Conservation (phyloP, 768 basidiomycete genomes). For the Psilocybe tampanensis region DNA sequence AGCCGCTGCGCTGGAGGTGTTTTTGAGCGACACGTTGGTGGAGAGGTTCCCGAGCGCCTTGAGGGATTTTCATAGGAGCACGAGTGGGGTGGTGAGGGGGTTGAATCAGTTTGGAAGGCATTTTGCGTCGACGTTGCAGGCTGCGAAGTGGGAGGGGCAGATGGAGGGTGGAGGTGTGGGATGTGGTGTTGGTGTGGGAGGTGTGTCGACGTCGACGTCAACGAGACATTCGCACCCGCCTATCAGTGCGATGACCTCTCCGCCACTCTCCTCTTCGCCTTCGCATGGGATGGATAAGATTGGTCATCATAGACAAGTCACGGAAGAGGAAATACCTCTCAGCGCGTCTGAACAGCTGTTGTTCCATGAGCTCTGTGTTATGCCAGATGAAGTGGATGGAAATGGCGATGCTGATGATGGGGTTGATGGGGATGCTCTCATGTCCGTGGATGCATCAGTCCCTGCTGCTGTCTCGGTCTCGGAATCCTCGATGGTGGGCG, state of each 20-base stretch:
- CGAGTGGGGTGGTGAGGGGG: conserved; percentile 40
- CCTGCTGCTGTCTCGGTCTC: not conserved
- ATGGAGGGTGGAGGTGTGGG: conserved; percentile 2
- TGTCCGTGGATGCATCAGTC: conserved; percentile 11
- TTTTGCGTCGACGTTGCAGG: conserved; percentile 55
- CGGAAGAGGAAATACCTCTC: conserved; percentile 44
- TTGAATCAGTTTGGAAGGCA: conserved; percentile 67
- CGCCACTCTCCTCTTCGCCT: not conserved
- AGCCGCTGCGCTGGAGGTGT: conserved; percentile 53
- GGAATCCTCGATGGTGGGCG: no score
- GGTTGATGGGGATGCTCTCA: conserved; percentile 1
- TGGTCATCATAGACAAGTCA: conserved; percentile 15
- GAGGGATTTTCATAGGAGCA: conserved; percentile 56
- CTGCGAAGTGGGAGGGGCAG: conserved; percentile 25
- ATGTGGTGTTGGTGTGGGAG: not conserved
- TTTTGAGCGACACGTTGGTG: conserved; percentile 63
- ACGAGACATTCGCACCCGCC: not conserved
- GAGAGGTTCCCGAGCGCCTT: conserved; percentile 65
- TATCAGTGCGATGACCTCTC: not conserved
- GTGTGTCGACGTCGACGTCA: not conserved
- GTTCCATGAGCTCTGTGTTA: conserved; percentile 63
- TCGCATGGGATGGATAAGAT: conserved; percentile 14
- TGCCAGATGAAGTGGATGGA: conserved; percentile 47
- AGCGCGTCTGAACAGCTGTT: conserved; percentile 74
- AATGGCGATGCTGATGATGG: conserved; percentile 34